phyloP scores from a whole-genome alignment of 2,329 filamentous ascomycete species.

The Peltaster fructicola region DNA sequence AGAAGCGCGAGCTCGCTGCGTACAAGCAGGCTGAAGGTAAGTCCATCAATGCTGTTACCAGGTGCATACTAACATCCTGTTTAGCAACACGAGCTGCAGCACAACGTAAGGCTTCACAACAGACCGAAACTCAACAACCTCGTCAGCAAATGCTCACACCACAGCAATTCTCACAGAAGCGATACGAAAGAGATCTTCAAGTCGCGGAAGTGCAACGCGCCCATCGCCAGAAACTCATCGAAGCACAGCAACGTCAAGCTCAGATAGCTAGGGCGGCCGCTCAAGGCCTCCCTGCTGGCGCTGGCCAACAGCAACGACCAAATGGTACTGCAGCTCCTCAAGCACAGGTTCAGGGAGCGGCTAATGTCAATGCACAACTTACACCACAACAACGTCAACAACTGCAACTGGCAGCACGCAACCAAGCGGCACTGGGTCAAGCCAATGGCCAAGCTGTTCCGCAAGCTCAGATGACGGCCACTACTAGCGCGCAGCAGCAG shows the following conservation, averaged over 20 bases:
- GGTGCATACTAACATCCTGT: too few relatives aligned
- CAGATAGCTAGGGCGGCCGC: constrained; percentile 20
- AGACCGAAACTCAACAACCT: constrained; percentile 12
- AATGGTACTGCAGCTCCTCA: constrained; percentile 9
- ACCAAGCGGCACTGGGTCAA: constrained; percentile 32
- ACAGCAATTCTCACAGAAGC: constrained; percentile 75
- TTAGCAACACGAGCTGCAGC: constrained; percentile 44
- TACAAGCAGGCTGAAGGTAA: constrained; percentile 74
- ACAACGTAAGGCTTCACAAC: constrained; percentile 48
- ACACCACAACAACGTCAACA: constrained; percentile 21
- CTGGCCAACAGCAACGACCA: constrained; percentile 11
- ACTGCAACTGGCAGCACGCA: constrained; percentile 30
- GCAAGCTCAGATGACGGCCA: constrained; percentile 36
- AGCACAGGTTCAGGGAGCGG: constrained; percentile 12
- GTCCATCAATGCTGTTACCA: constrained; percentile 6
- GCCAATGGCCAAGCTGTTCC: constrained; percentile 42
- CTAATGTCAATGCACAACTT: constrained; percentile 21
- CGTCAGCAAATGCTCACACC: constrained; percentile 49
- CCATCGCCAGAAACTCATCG: constrained; percentile 45
- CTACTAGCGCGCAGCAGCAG: constrained; percentile 8
- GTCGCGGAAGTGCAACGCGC: constrained; percentile 38
- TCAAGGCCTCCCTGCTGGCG: constrained; percentile 19
- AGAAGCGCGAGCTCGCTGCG: constrained; percentile 70
- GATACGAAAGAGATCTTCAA: constrained; percentile 69
- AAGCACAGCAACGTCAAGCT: constrained; percentile 25